Base-by-base conservation (phyloP, 164 flowering plant species). In the Nymphaea thermarum region DNA sequence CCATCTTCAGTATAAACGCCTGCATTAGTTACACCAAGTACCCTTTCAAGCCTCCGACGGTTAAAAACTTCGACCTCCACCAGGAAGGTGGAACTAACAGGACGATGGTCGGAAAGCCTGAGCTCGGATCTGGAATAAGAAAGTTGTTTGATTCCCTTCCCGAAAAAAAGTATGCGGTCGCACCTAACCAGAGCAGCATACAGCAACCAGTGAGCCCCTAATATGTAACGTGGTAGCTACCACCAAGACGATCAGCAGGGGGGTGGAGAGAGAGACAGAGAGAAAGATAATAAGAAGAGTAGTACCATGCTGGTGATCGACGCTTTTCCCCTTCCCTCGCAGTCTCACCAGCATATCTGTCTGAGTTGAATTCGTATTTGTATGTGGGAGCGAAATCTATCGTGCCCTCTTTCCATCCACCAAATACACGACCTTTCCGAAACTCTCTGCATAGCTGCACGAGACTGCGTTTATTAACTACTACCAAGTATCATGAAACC, bases 231-330 rank as follows among this genome's bases (percentile, higher is more conserved):
- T 3, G 2, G 55, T 47, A 47, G 55, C 6, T 12, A 47, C 12
- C 15, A 51, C 14, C 57, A 15, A 4, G 17, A 62, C 8, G 64
- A 17, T 8, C 41, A 4, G 17, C 7, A 41, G 12, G 64, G 42
- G 14, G 11, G 64, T 61, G 64, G 36, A 3, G 64, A 61, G 64
- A 62, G 64, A 62, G 64, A 62, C 16, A 62, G 64, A 62, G 64
- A 55, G 60, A 55, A 16, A 55, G 60, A 8, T 16, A 2, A 8
- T 55, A 16, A 55, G 12, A 55, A 55, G 10, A 55, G 60, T 42
- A 79, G 77, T 82, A 94, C 98, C 99, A 92, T 66, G 99, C 99
- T 45, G 99, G 99, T 36, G 98, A 82, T 81, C 99, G 83, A 77
- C 72, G 92, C 89, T 92, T 92, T 78, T 86, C 96, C 57, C 98